Evolutionary conservation across 2,329 filamentous ascomycete species (phyloP).

Genomic region (Neopestalotiopsis rosae): DNA sequence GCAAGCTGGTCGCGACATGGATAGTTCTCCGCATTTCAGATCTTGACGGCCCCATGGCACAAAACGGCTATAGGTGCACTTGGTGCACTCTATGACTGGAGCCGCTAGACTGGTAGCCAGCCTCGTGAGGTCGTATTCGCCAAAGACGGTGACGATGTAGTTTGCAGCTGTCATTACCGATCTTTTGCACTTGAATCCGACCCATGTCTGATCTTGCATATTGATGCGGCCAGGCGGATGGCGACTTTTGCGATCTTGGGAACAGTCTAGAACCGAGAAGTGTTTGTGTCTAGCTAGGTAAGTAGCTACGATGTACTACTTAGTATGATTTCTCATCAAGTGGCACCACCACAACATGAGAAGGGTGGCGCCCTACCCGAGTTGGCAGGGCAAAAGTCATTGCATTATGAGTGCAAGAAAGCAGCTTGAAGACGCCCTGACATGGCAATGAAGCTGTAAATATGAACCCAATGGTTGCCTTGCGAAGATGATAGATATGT

Average conservation of each 20-base stretch:
- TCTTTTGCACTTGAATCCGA: neutral
- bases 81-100: neutral
- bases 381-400: too few species aligned
- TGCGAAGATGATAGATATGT: neutral
- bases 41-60: neutral
- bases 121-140: neutral
- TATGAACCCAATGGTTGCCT: neutral
- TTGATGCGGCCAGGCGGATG: neutral
- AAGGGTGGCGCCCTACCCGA: too few species aligned
- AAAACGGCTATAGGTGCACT: neutral
- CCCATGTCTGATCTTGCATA: neutral
- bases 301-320: too few species aligned
- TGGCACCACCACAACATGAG: too few species aligned
- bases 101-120: neutral
- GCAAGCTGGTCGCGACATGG: neutral
- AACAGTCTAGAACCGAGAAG: neutral
- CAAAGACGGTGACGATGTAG: neutral
- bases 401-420: too few species aligned
- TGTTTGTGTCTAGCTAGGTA: neutral
- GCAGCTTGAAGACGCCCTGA: too few species aligned
- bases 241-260: neutral
- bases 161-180: neutral
- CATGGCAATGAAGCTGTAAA: neutral
- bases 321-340: too few species aligned
- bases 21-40: conserved; percentile 10